Evolutionary conservation across 371 early-diverging fungal genomes (phyloP), one percentile per base, ranked within the genome.

Genomic region (Mucor ambiguus): DNA sequence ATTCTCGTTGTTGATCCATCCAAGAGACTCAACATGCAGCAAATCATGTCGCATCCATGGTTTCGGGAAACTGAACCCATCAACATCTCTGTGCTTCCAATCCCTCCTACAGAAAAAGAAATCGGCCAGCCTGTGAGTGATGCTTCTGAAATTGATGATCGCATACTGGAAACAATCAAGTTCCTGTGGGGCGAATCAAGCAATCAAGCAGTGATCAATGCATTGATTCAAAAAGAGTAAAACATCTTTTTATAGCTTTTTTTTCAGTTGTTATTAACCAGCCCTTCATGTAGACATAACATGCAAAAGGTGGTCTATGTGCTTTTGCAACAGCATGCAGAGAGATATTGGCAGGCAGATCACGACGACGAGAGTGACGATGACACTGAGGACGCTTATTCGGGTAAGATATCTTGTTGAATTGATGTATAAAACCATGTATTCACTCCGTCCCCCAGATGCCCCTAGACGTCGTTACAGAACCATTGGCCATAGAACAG

Each of bases 231-330:
- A 66, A 80, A 80, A 66, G 79, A 81, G 77, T 80, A 75, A 67
- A 67, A 22, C 30, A 32, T 54, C 29, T 60, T 18, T 64, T 30
- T 28, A 33, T 66, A 61, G 6, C n/a, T 61, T 30, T 7, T 22
- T 38, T 29, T 55, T 43, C 8, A 0, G 22, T 28, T 28, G 12
- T 37, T 24, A 46, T 30, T 26, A 46, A 37, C 38, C 38, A 29
- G 38, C 10, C 32, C 20, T 28, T 37, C 37, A n/a, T 41, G 14
- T 66, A 81, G 82, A 54, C 77, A 79, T 28, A 83, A 83, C 61
- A 83, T 83, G 83, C 83, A 83, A 71, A 83, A 83, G 54, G 83
- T 83, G 3, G 77, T 80, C 4, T 83, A 83, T 64, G 83, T 80
- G 10, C 64, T 83, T 16, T 69, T 83, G 28, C 77, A 80, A 44